Conservation (phyloP, 1,139 yeast genomes). For the Yamadazyma triangularis region DNA sequence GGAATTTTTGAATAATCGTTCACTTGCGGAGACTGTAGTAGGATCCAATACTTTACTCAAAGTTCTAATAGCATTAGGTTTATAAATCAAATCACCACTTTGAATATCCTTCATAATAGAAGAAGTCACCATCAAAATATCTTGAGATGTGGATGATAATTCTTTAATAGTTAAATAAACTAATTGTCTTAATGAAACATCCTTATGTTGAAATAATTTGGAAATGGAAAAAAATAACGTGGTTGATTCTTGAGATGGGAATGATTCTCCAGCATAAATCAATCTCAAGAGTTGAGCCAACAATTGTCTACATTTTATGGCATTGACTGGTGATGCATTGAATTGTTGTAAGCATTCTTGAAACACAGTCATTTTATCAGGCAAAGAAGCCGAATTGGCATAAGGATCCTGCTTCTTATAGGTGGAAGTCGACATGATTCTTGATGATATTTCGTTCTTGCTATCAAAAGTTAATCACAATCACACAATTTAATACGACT, state of each 20-base stretch:
- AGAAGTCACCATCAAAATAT: constrained; percentile 94
- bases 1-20: constrained; percentile 87
- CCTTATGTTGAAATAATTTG: constrained; percentile 90
- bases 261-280: constrained; percentile 79
- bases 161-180: constrained; percentile 94
- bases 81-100: constrained; percentile 77
- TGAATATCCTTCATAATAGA: constrained; percentile 98
- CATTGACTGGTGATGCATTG: constrained; percentile 87
- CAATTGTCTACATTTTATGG: constrained; percentile 77
- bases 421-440: constrained; percentile 68
- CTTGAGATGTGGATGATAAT: constrained; percentile 77
- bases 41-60: constrained; percentile 87
- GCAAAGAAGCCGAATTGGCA: constrained; percentile 51
- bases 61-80: constrained; percentile 94
- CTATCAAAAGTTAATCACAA: no score
- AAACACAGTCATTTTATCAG: constrained; percentile 95
- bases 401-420: constrained; percentile 81
- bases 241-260: constrained; percentile 88
- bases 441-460: no score
- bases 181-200: constrained; percentile 85
- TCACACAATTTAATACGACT: no score
- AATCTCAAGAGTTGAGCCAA: constrained; percentile 70
- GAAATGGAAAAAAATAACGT: constrained; percentile 90
- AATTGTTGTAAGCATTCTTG: constrained; percentile 94
- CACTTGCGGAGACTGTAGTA: constrained; percentile 90